Conservation (phyloP, 345 rosid species). For the Bruguiera parviflora region DNA sequence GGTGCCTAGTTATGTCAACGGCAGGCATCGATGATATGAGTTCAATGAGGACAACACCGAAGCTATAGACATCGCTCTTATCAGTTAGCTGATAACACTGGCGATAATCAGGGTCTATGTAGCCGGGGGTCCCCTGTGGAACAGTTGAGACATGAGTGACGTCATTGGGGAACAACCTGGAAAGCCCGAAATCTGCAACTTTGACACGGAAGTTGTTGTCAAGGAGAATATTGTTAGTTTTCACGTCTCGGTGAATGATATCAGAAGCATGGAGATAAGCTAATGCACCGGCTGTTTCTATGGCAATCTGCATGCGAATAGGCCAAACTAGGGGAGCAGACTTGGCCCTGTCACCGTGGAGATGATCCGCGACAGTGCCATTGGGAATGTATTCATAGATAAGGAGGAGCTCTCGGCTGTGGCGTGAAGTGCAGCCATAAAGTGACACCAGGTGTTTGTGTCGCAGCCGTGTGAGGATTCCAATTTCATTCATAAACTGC, state of each 20-base stretch:
- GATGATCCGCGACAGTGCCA: conserved; percentile 16
- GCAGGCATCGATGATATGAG: conserved; percentile 23
- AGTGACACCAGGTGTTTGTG: conserved; percentile 32
- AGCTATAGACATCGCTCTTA: conserved; percentile 26
- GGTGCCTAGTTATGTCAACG: conserved; percentile 17
- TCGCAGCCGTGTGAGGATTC: conserved; percentile 23
- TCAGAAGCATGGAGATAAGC: conserved; percentile 13
- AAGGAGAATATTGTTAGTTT: conserved; percentile 16
- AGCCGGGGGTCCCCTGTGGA: conserved; percentile 24
- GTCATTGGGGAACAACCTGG: conserved; percentile 14
- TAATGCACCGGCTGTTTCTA: conserved; percentile 14
- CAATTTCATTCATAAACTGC: conserved; percentile 32
- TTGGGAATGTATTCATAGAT: conserved; percentile 20
- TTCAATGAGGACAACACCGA: conserved; percentile 23
- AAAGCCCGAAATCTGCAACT: conserved; percentile 20
- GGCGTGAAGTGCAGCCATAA: conserved; percentile 26
- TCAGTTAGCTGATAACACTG: conserved; percentile 22
- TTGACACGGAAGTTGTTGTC: conserved; percentile 12
- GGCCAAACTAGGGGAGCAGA: conserved; percentile 8
- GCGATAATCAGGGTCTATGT: conserved; percentile 23
- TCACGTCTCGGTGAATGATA: conserved; percentile 17
- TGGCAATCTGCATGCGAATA: conserved; percentile 10
- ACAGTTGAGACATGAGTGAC: conserved; percentile 14
- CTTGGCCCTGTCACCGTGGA: conserved; percentile 5
- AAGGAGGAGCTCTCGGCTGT: conserved; percentile 28